Evolutionary conservation across 306 rosid species (phyloP).

Genomic region (Trifolium subterraneum): DNA sequence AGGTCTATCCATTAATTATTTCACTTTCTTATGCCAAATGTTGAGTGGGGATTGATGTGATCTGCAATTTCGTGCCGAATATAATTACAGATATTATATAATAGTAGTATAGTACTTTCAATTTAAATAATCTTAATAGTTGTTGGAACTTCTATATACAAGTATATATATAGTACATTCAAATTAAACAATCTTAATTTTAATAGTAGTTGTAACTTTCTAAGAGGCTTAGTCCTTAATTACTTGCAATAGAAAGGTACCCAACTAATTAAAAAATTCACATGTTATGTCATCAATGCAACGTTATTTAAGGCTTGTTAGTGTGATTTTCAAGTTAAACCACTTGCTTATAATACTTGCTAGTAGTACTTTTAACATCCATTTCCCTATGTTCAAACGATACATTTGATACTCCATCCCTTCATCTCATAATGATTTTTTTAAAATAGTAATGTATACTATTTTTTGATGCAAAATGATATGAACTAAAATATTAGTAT

Average conservation of each 20-base stretch:
- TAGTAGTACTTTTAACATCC: conserved; percentile 43
- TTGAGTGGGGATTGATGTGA: conserved; percentile 31
- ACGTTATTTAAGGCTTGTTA: conserved; percentile 17
- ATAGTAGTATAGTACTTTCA: not conserved
- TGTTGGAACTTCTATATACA: not conserved
- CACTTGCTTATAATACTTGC: conserved; percentile 16
- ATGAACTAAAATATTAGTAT: no score
- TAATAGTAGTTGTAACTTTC: conserved; percentile 34
- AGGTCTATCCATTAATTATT: not conserved
- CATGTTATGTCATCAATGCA: conserved; percentile 38
- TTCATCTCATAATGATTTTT: no score
- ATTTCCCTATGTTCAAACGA: conserved; percentile 53
- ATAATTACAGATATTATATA: not conserved
- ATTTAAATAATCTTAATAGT: not conserved
- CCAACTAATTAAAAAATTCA: conserved; percentile 27
- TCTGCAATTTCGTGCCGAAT: conserved; percentile 24
- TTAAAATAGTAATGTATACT: no score
- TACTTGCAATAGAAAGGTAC: conserved; percentile 34
- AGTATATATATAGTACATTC: not conserved
- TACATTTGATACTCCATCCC: conserved; percentile 5
- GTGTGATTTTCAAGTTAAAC: conserved; percentile 44
- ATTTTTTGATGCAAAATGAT: no score
- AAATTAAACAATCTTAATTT: conserved; percentile 17
- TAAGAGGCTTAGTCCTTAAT: conserved; percentile 27
- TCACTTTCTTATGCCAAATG: conserved; percentile 41